Conservation (phyloP, 2,329 filamentous ascomycete species). For the Penicillium italicum region DNA sequence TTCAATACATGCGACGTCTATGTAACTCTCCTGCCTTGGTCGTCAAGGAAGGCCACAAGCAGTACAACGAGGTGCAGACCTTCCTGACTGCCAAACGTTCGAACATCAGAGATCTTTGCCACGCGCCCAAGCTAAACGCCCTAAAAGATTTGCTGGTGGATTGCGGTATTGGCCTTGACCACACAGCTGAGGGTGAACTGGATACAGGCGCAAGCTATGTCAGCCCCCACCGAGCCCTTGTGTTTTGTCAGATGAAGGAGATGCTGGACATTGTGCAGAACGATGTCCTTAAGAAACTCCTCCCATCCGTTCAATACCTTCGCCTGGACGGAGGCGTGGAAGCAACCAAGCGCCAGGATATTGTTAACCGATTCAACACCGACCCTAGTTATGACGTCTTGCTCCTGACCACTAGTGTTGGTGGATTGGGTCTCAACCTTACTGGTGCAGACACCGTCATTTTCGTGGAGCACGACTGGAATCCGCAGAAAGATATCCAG, state of each 20-base stretch:
- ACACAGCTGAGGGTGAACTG: slow-evolving; percentile 51
- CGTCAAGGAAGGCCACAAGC: slow-evolving; percentile 87
- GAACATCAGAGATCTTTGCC: slow-evolving; percentile 74
- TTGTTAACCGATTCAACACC: slow-evolving; percentile 98
- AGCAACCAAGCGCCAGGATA: slow-evolving; percentile 88
- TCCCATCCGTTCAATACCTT: slow-evolving; percentile 89
- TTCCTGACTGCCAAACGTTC: slow-evolving; percentile 76
- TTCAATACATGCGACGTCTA: slow-evolving; percentile 99
- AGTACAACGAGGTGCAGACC: slow-evolving; percentile 83
- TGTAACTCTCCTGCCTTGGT: slow-evolving; percentile 97
- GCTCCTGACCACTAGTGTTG: slow-evolving; percentile 89
- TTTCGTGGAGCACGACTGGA: slow-evolving; percentile 99
- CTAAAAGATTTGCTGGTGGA: slow-evolving; percentile 93
- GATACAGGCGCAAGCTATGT: slow-evolving; percentile 70
- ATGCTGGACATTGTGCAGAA: slow-evolving; percentile 99
- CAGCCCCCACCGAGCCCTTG: slow-evolving; percentile 88
- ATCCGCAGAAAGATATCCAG: slow-evolving; percentile 96
- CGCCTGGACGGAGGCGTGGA: slow-evolving; percentile 93
- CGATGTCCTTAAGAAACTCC: slow-evolving; percentile 81
- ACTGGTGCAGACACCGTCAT: slow-evolving; percentile 98
- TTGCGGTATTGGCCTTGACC: slow-evolving; percentile 86
- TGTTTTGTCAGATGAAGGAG: slow-evolving; percentile 99
- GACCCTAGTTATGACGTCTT: slow-evolving; percentile 95
- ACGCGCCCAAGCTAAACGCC: slow-evolving; percentile 89
- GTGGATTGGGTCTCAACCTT: slow-evolving; percentile 88